A percentile compares a stretch with the other conserved stretches of the same genome.
These are phyloP conservation scores for Monocercomonoides exilis DNA, from an alignment of 78 protist species.

Conservation along the genomic window DNA sequence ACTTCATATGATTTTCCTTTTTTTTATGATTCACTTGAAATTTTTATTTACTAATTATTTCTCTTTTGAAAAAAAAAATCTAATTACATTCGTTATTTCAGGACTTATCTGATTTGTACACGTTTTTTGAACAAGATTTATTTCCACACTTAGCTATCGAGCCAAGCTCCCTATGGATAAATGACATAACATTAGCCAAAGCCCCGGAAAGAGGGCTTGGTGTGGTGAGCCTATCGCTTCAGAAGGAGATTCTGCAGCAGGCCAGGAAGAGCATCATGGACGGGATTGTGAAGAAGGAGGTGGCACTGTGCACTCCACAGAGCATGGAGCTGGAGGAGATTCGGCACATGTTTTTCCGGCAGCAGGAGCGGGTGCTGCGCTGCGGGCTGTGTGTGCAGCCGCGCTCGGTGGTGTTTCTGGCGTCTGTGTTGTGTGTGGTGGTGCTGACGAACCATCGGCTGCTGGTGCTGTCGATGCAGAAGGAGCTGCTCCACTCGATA, in stretches of 20 bases:
- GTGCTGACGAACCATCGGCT: not conserved
- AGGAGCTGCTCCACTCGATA: not conserved
- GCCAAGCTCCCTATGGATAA: not conserved
- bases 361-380: not conserved
- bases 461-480: not conserved
- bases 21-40: too few species aligned
- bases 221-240: not conserved
- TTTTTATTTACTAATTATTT: too few species aligned
- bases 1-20: too few species aligned
- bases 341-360: not conserved
- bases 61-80: too few species aligned
- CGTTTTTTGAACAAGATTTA: not conserved
- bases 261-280: not conserved
- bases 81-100: not conserved
- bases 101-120: not conserved
- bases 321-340: not conserved
- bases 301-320: not conserved
- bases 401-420: not conserved
- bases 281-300: not conserved
- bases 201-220: not conserved
- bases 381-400: not conserved
- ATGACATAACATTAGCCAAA: not conserved
- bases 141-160: not conserved
- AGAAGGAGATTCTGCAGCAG: not conserved
- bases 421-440: not conserved